Percentiles rank a stretch among this genome's conserved stretches.
Conservation (phyloP, 768 basidiomycete species). For the Porphyrellus cyaneotinctus region DNA sequence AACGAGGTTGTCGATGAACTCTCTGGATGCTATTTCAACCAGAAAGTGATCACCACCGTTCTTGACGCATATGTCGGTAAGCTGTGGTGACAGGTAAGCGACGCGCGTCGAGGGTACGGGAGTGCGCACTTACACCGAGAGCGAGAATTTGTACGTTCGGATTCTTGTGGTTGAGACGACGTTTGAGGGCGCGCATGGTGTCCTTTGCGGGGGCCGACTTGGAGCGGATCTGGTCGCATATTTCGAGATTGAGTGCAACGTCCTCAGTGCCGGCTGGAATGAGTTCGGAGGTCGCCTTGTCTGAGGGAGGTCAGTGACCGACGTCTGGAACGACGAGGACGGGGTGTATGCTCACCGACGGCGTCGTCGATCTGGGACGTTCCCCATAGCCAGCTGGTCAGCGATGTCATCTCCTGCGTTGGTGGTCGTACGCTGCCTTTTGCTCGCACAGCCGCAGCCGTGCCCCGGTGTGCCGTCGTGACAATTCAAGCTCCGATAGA, state of each 20-base stretch:
- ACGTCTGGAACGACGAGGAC: background rate
- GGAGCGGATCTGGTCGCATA: conserved; percentile 94
- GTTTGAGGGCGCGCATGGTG: conserved; percentile 85
- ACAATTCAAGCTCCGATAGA: conserved; percentile 24
- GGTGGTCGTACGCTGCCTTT: conserved; percentile 15
- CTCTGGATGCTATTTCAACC: conserved; percentile 75
- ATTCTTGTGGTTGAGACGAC: conserved; percentile 88
- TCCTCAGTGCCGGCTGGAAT: conserved; percentile 81
- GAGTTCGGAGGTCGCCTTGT: conserved; percentile 92
- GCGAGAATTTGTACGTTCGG: conserved; percentile 90
- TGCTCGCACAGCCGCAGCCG: conserved; percentile 15
- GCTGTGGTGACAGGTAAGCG: conserved; percentile 37
- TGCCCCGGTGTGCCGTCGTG: conserved; percentile 16
- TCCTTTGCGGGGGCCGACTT: conserved; percentile 82
- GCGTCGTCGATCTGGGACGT: conserved; percentile 80
- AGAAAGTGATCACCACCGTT: conserved; percentile 95
- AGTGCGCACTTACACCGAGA: conserved; percentile 58
- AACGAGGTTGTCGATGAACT: conserved; percentile 91
- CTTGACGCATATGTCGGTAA: conserved; percentile 92
- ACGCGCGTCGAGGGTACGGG: background rate
- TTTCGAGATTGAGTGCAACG: conserved; percentile 90
- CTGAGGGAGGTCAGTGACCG: conserved; percentile 42
- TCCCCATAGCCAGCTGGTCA: conserved; percentile 76
- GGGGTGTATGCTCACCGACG: conserved; percentile 52
- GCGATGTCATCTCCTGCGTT: conserved; percentile 46